Evolutionary conservation across 345 rosid genomes (phyloP).

Genomic region (Anastatica hierochuntica): DNA sequence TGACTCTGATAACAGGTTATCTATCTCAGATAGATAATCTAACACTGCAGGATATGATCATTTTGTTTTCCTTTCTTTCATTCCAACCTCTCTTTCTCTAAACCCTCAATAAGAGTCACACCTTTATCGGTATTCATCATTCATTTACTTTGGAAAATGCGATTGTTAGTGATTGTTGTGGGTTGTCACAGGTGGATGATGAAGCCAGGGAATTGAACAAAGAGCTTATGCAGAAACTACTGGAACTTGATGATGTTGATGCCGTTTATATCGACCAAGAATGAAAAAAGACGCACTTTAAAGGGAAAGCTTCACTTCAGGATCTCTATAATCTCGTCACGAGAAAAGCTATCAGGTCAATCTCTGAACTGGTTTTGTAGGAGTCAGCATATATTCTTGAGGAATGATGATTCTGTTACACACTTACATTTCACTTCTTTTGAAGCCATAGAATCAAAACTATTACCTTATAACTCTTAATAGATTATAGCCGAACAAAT

Average conservation of each 20-base stretch:
- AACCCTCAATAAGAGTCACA: too few relatives aligned
- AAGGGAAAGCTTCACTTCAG: not conserved
- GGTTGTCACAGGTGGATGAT: constrained; percentile 90
- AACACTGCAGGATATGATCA: too few relatives aligned
- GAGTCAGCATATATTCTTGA: constrained; percentile 14
- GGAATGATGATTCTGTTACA: not conserved
- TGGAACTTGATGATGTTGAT: constrained; percentile 87
- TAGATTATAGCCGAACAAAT: not conserved
- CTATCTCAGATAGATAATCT: too few relatives aligned
- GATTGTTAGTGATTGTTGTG: not conserved
- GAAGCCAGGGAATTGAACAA: constrained; percentile 87
- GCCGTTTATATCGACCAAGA: constrained; percentile 83
- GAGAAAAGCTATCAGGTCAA: too few relatives aligned
- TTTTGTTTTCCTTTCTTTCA: too few relatives aligned
- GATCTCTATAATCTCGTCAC: not conserved
- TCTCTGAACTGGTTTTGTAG: not conserved
- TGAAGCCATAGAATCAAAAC: too few relatives aligned
- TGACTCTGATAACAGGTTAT: too few relatives aligned
- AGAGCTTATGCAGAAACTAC: constrained; percentile 67
- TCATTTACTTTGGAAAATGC: too few relatives aligned
- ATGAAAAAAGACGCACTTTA: constrained; percentile 15
- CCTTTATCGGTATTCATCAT: too few relatives aligned
- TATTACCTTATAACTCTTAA: not conserved
- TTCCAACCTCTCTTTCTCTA: too few relatives aligned
- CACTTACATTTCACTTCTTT: not conserved